Evolutionary conservation across 2,329 filamentous ascomycete species (phyloP), one percentile per base, ranked within the genome.

Genomic region (Apiospora marii): DNA sequence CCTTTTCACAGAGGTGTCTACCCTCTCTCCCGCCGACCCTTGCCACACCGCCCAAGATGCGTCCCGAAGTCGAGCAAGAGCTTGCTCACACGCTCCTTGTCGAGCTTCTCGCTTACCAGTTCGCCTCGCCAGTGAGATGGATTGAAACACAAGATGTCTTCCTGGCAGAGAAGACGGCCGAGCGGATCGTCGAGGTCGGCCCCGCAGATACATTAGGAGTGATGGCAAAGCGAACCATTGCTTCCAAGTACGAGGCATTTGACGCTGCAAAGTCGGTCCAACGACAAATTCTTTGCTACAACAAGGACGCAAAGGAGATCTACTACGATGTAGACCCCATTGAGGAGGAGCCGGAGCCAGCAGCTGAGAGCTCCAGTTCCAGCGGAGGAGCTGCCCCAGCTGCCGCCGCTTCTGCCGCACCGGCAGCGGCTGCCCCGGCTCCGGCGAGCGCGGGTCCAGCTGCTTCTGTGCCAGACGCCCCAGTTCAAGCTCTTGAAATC

Each of bases 111-210:
- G 96, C 96, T 87, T 99, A 98, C 86, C 96, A 99, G 84, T 99
- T 99, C 84, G 96, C 96, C 80, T 98, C 96, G 71, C 96, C 96
- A 69, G 96, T 99, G 79, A 92, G 96, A 92, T 99, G 96, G 96
- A 99, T 99, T 85, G 96, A 99, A 87, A 99, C 96, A 71, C 96
- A 99, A 86, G 96, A 99, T 96, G 96, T 99, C 79, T 96, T 99
- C 81, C 93, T 99, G 79, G 96, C 93, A 76, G 95, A 98, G 85
- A 96, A 97, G 87, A 93, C 92, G 70, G 97, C 96, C 69, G 96
- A 99, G 89, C 92, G 96, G 81, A 97, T 99, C 81, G 96, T 99
- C 79, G 96, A 99, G 85, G 93, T 99, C 79, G 96, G 96, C 82
- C 96, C 96, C 37, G 95, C 96, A 79, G 96, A 99, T 84, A 99